Evolutionary conservation across 108 stramenopile species (phyloP).

Genomic region (Epipyxis sp.): DNA sequence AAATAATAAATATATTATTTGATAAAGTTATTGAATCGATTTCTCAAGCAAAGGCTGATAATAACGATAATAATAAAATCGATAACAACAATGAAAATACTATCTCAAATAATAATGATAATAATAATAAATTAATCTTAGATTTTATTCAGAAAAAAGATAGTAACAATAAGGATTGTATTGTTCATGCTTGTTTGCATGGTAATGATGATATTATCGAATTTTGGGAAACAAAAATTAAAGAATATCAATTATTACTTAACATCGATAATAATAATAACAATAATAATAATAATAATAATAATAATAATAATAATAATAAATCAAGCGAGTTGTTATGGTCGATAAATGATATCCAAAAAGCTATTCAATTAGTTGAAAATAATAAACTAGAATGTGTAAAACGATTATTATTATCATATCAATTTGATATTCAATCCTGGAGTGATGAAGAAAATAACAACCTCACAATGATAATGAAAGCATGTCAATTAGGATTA

Average conservation of each 20-base stretch:
- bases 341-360: not conserved
- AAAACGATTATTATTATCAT: not conserved
- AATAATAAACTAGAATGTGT: not conserved
- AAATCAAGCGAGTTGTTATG: not conserved
- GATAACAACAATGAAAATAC: too few relatives aligned
- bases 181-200: not conserved
- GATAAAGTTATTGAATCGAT: too few relatives aligned
- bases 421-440: not conserved
- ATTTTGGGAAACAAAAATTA: not conserved
- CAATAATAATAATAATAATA: not conserved
- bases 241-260: not conserved
- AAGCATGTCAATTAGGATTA: not conserved
- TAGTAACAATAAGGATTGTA: conserved; percentile 11
- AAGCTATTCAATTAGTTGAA: not conserved
- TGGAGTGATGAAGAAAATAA: conserved; percentile 4
- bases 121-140: not conserved
- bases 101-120: too few relatives aligned
- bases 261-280: not conserved
- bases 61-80: too few relatives aligned
- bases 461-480: not conserved
- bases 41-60: too few relatives aligned
- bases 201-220: conserved; percentile 7
- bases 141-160: not conserved
- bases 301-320: not conserved
- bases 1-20: not conserved